These are phyloP conservation scores for Mycena galopus DNA, from an alignment of 768 basidiomycete genomes.

Conservation along the genomic window DNA sequence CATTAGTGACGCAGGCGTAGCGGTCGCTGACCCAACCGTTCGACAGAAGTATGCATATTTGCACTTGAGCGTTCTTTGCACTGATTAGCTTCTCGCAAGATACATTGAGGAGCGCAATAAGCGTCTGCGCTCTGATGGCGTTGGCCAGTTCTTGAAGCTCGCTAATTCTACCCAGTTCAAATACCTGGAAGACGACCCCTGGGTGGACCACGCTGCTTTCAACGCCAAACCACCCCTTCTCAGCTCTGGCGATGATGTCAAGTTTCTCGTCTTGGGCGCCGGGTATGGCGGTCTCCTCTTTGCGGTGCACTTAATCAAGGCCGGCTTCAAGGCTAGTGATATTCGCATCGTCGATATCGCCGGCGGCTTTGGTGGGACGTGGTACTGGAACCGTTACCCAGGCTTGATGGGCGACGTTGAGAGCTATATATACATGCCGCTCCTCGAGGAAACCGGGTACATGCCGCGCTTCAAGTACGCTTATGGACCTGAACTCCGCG, in stretches of 20 bases:
- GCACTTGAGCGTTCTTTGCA: not conserved
- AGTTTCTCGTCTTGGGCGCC: conserved; percentile 25
- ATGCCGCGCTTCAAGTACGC: conserved; percentile 35
- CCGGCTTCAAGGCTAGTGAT: conserved; percentile 25
- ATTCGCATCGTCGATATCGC: conserved; percentile 33
- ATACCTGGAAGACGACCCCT: conserved; percentile 24
- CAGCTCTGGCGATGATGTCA: conserved; percentile 16
- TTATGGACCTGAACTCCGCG: conserved; percentile 32
- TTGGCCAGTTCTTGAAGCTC: conserved; percentile 25
- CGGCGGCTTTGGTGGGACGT: conserved; percentile 37
- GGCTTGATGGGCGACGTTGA: conserved; percentile 40
- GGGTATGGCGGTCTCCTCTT: conserved; percentile 25
- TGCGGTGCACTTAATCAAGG: conserved; percentile 28
- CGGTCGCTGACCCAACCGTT: not conserved
- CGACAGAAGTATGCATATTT: not conserved
- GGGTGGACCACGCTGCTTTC: conserved; percentile 30
- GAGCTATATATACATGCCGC: conserved; percentile 38
- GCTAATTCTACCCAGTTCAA: conserved; percentile 12
- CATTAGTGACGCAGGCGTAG: not conserved
- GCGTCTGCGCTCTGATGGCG: conserved; percentile 25
- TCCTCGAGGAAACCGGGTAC: conserved; percentile 38
- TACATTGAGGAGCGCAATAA: conserved; percentile 35
- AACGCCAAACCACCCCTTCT: conserved; percentile 17
- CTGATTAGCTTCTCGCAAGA: too few species aligned
- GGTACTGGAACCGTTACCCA: conserved; percentile 40